Evolutionary conservation across 2,329 filamentous ascomycete species (phyloP).

Genomic region (Diaporthe batatas): DNA sequence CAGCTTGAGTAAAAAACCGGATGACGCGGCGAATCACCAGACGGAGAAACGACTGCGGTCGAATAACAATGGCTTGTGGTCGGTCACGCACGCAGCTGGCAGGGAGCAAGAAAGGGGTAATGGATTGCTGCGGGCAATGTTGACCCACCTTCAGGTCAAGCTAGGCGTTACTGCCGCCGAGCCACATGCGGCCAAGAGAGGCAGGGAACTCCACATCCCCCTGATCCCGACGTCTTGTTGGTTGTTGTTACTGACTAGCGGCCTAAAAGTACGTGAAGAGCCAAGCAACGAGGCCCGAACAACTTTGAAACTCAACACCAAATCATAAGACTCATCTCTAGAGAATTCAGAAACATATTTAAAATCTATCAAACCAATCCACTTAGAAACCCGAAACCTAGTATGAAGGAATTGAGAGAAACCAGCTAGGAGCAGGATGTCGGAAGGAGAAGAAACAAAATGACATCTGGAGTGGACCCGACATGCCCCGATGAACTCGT

Average conservation of each 20-base stretch:
- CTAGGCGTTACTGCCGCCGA: slow-evolving; percentile 20
- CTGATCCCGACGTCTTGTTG: not conserved
- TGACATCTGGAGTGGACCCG: no score
- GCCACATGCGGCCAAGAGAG: slow-evolving; percentile 4
- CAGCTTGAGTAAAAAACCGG: no score
- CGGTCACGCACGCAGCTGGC: no score
- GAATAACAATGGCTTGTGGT: not conserved
- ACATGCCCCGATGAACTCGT: no score
- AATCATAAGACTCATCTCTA: no score
- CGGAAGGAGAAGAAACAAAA: no score
- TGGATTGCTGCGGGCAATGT: not conserved
- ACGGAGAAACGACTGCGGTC: not conserved
- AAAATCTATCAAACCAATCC: no score
- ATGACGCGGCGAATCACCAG: not conserved
- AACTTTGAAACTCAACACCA: no score
- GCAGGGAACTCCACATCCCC: not conserved
- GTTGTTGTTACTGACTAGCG: not conserved
- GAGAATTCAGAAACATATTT: no score
- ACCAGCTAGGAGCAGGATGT: no score
- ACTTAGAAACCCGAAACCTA: no score
- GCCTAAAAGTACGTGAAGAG: not conserved
- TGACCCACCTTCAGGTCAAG: slow-evolving; percentile 11
- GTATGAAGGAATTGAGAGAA: no score
- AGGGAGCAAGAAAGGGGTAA: not conserved
- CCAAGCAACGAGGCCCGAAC: not conserved